These are phyloP conservation scores for Quercus ilex DNA, from an alignment of 306 rosid genomes.

Conservation along the genomic window DNA sequence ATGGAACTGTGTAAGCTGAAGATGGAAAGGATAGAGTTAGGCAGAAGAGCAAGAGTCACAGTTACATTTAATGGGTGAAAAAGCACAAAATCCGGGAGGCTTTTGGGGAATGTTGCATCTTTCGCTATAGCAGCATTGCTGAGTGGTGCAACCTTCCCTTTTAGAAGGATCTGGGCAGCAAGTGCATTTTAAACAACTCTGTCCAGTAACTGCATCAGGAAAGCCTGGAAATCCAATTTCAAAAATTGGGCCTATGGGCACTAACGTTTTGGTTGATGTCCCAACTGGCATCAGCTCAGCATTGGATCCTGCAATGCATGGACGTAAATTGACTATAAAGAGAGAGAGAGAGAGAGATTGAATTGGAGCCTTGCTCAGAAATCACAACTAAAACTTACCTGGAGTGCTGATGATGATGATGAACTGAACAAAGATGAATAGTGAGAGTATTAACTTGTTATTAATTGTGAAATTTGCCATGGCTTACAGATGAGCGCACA, in stretches of 20 bases:
- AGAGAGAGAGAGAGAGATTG: background rate
- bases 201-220: slow-evolving; percentile 1
- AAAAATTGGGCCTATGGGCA: background rate
- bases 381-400: background rate
- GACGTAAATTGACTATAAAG: background rate
- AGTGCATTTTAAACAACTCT: slow-evolving; percentile 25
- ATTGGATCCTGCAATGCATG: slow-evolving; percentile 3
- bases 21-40: background rate
- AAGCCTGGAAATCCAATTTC: slow-evolving; percentile 5
- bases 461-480: slow-evolving; percentile 14
- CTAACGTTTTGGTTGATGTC: background rate
- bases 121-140: slow-evolving; percentile 36
- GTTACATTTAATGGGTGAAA: slow-evolving; percentile 31
- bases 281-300: background rate
- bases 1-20: background rate
- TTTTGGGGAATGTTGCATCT: slow-evolving; percentile 33
- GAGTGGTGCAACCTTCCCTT: background rate
- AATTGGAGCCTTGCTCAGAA: background rate
- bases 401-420: background rate
- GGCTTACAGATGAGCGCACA: background rate
- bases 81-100: slow-evolving; percentile 33
- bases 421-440: slow-evolving; percentile 4
- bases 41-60: slow-evolving; percentile 20
- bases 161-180: slow-evolving; percentile 19
- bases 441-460: background rate